phyloP scores from a whole-genome alignment of 2,329 filamentous ascomycete genomes.

The Pestalotiopsis sp. region DNA sequence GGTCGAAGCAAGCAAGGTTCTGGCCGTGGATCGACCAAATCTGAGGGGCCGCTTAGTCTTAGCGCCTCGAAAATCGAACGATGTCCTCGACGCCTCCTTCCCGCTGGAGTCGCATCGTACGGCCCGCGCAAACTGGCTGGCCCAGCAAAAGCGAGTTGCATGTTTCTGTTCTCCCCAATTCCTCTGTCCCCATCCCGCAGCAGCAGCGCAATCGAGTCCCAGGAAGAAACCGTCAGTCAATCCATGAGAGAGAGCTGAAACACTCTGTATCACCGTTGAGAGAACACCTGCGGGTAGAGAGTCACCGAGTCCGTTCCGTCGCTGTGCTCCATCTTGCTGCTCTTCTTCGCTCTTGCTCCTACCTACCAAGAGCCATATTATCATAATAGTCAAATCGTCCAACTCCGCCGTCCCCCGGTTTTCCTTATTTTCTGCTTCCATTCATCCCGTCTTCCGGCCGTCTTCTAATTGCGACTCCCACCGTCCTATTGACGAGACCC shows the following conservation, averaged over 20 bases:
- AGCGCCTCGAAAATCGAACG: conserved; percentile 9
- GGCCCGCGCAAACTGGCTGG: neutral
- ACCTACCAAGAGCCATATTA: neutral
- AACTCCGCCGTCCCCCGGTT: neutral
- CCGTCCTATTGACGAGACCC: neutral
- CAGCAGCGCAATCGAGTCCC: neutral
- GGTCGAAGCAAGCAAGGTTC: conserved; percentile 3
- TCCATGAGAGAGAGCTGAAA: neutral
- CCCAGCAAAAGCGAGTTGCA: neutral
- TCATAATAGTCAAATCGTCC: neutral
- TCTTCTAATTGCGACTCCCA: neutral
- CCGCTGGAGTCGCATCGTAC: conserved; percentile 7
- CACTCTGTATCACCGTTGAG: neutral
- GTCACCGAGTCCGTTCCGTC: neutral
- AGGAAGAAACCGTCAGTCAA: neutral
- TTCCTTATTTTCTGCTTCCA: neutral
- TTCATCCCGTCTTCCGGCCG: neutral
- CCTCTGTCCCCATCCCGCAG: neutral
- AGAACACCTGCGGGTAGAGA: neutral
- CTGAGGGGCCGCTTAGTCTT: conserved; percentile 8
- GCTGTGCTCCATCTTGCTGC: neutral
- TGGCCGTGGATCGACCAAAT: conserved; percentile 2
- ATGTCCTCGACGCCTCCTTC: conserved; percentile 9
- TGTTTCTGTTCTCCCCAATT: neutral
- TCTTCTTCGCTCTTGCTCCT: neutral